Percentiles rank a stretch among this genome's conserved stretches.
These are phyloP conservation scores for Scedosporium minutisporum DNA, from an alignment of 2,329 filamentous ascomycete species.

Conservation along the genomic window DNA sequence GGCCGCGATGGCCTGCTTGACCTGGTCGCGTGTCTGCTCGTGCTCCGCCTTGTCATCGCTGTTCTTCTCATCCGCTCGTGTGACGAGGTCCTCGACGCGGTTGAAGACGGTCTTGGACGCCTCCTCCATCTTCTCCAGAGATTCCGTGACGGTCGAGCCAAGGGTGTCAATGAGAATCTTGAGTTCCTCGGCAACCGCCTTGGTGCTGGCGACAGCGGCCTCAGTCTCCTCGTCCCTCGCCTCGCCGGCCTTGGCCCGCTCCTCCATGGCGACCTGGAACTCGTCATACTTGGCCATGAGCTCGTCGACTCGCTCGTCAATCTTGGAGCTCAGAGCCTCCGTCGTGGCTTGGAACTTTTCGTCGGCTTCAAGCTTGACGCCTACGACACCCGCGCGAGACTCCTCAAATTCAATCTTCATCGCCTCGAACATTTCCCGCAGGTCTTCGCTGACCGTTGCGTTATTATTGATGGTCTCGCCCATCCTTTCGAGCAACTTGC, in stretches of 20 bases:
- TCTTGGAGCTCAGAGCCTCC: constrained; percentile 42
- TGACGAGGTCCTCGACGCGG: constrained; percentile 69
- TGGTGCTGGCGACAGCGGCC: constrained; percentile 64
- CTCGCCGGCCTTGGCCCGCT: constrained; percentile 63
- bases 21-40: constrained; percentile 69
- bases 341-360: constrained; percentile 59
- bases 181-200: constrained; percentile 75
- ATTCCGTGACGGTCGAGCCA: constrained; percentile 68
- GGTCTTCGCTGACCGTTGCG: constrained; percentile 46
- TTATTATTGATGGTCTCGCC: constrained; percentile 53
- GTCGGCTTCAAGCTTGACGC: constrained; percentile 72
- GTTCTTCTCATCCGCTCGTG: constrained; percentile 66
- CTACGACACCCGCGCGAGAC: constrained; percentile 68
- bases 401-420: constrained; percentile 85
- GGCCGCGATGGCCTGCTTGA: constrained; percentile 62
- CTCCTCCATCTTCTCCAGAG: constrained; percentile 76
- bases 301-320: constrained; percentile 61
- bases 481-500: constrained; percentile 58
- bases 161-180: constrained; percentile 79
- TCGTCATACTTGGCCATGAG: constrained; percentile 84
- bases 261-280: constrained; percentile 63
- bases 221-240: constrained; percentile 65
- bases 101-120: constrained; percentile 81
- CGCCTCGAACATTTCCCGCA: constrained; percentile 63
- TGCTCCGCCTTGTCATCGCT: constrained; percentile 69